Conservation (phyloP, 352 stramenopile genomes). For the Pythium dissimile region DNA sequence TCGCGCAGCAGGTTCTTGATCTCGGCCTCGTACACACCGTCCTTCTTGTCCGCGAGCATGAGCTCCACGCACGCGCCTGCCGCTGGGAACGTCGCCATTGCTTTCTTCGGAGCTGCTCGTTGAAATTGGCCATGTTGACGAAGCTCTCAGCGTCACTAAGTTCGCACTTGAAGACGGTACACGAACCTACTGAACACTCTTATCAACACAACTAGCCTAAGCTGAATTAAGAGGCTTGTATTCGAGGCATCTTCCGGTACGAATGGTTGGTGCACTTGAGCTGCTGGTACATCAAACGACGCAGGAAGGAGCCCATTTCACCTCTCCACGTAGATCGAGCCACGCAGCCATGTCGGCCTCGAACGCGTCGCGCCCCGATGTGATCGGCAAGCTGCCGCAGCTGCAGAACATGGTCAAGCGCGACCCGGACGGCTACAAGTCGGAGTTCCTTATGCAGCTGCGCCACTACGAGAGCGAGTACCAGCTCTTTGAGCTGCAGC, state of each 20-base stretch:
- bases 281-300: constrained; percentile 19
- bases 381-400: constrained; percentile 92
- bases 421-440: constrained; percentile 93
- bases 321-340: no score
- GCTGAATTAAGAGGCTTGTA: constrained; percentile 5
- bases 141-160: constrained; percentile 4
- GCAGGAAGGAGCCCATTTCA: no score
- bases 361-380: constrained; percentile 76
- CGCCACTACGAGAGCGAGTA: constrained; percentile 96
- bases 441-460: constrained; percentile 97
- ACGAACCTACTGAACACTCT: constrained; percentile 11
- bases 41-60: constrained; percentile 69
- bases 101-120: neutral
- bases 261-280: constrained; percentile 27
- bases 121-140: constrained; percentile 13
- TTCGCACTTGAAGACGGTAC: constrained; percentile 14
- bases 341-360: constrained; percentile 42
- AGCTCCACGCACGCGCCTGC: constrained; percentile 72
- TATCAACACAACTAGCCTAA: neutral
- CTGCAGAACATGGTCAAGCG: constrained; percentile 99
- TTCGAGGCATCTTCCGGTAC: constrained; percentile 5
- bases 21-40: constrained; percentile 66
- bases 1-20: constrained; percentile 73
- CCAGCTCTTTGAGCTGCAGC: constrained; percentile 93
- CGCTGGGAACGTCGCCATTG: constrained; percentile 39